phyloP scores from a whole-genome alignment of 2,329 filamentous ascomycete genomes.

The Macrophomina tecta region DNA sequence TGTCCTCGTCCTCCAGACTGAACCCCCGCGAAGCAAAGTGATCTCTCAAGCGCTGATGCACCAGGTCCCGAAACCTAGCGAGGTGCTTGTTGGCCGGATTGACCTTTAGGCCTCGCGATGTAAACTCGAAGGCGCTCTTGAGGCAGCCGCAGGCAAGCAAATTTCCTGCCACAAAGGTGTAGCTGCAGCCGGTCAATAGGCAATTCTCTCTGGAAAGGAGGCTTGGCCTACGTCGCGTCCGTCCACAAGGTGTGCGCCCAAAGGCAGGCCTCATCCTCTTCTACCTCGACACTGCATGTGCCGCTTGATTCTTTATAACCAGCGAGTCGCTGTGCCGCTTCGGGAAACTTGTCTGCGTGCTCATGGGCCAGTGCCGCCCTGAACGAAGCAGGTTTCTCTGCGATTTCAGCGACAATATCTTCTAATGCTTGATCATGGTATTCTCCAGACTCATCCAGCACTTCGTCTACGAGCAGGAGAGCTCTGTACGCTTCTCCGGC shows the following conservation, averaged over 20 bases:
- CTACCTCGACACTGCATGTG: constrained; percentile 22
- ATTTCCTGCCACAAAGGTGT: constrained; percentile 55
- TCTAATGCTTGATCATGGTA: constrained; percentile 74
- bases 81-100: constrained; percentile 65
- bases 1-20: constrained; percentile 46
- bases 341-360: constrained; percentile 4
- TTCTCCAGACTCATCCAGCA: constrained; percentile 78
- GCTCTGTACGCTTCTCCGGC: constrained; percentile 90
- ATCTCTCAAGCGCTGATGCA: constrained; percentile 44
- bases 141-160: constrained; percentile 68
- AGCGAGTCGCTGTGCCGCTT: background rate
- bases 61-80: constrained; percentile 58
- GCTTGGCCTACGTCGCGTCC: constrained; percentile 37
- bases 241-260: constrained; percentile 38
- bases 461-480: constrained; percentile 83
- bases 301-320: background rate
- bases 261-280: constrained; percentile 30
- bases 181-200: constrained; percentile 34
- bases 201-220: constrained; percentile 15
- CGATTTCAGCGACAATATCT: constrained; percentile 46
- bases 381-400: background rate
- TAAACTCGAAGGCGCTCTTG: constrained; percentile 71
- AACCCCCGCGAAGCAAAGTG: constrained; percentile 36
- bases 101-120: constrained; percentile 63
- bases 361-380: background rate